Evolutionary conservation across 2,329 filamentous ascomycete species (phyloP), one percentile per base, ranked within the genome.

Genomic region (Hymenoscyphus salicellus): DNA sequence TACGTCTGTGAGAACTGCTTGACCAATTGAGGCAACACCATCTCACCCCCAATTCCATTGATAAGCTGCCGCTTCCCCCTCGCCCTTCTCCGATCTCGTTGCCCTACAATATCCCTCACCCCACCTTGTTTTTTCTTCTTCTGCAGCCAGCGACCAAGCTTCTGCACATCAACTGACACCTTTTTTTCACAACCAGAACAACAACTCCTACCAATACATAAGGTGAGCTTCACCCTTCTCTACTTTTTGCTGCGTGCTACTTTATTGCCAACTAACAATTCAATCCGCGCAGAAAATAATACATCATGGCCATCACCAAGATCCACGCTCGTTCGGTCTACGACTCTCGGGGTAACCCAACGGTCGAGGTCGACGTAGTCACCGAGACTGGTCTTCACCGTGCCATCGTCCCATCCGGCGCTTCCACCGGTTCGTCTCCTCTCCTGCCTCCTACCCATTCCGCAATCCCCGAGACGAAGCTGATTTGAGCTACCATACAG

Each of bases 321-420:
- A 86, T 95, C 78, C 90, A 93, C 86, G 91, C 91, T 78, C 91
- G 95, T 79, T 93, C 90, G 77, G 93, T 99, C 84, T 99, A 94
- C 88, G 95, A 99, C 87, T 98, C 95, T 80, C 94, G 95, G 79
- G 87, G 87, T 79, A 99, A 99, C 89, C 95, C 95, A 77, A 99
- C 95, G 78, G 94, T 97, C 77, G 94, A 98, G 86, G 94, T 98
- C 76, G 94, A 97, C 79, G 88, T 97, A 75, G 90, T 96, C 82
- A 97, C 93, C 75, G 92, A 96, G 84, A 96, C 91, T 75, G 94
- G 94, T 77, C 89, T 98, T 70, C 93, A 97, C 88, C 93, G 94
- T 78, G 93, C 94, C 79, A 97, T 97, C 79, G 94, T 98, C 70
- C 94, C 94, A 76, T 97, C 93, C 72, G 94, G 94, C 80, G 94